Percentiles rank a stretch among this genome's conserved stretches.
These are phyloP conservation scores for Peronospora belbahrii DNA, from an alignment of 352 stramenopile species.

Conservation along the genomic window DNA sequence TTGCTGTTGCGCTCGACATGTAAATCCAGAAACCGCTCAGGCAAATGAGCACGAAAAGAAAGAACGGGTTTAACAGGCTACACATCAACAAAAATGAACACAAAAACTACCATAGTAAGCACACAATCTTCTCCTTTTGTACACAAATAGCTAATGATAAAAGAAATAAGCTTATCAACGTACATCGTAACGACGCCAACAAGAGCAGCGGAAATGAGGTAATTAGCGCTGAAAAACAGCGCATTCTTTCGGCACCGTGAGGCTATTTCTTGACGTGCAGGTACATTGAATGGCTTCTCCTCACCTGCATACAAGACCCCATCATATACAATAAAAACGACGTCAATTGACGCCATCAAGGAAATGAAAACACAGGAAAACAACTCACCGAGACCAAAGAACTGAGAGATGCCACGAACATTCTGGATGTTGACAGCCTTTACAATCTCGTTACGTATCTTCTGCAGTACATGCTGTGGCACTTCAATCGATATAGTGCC, in stretches of 20 bases:
- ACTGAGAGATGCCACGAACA: conserved; percentile 68
- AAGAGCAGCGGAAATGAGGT: conserved; percentile 64
- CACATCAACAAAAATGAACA: neutral
- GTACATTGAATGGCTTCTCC: conserved; percentile 82
- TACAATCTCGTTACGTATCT: conserved; percentile 56
- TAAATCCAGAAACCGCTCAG: conserved; percentile 77
- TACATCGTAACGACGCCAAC: conserved; percentile 83
- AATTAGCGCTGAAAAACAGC: conserved; percentile 82
- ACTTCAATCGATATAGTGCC: conserved; percentile 67
- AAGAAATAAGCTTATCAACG: neutral
- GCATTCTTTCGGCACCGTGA: conserved; percentile 70
- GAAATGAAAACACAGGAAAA: neutral
- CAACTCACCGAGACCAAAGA: conserved; percentile 66
- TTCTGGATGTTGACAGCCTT: conserved; percentile 68
- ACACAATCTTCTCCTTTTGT: neutral
- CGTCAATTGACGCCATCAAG: neutral
- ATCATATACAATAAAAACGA: neutral
- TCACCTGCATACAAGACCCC: conserved; percentile 33
- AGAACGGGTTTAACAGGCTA: conserved; percentile 80
- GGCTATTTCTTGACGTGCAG: conserved; percentile 49
- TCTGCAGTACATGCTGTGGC: conserved; percentile 50
- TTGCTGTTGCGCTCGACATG: conserved; percentile 54
- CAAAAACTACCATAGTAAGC: neutral
- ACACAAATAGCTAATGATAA: neutral
- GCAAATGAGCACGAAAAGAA: conserved; percentile 84